Evolutionary conservation across 23 red algal species (phyloP).

Genomic region (Chondrus crispus): DNA sequence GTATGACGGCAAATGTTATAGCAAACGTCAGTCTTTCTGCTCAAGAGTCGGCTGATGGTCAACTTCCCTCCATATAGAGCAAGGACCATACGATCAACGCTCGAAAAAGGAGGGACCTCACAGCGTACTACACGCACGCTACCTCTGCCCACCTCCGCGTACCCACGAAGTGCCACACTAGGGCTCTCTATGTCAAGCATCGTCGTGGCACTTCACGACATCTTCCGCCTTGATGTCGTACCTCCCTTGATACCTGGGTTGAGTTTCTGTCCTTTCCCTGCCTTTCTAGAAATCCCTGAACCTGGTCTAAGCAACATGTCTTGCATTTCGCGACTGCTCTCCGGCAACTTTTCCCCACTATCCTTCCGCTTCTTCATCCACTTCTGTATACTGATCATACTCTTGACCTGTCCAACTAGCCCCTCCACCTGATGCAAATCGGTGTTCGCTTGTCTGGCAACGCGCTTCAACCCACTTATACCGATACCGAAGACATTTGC

Average conservation of each 20-base stretch:
- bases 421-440: conserved; percentile 9
- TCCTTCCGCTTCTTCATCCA: conserved; percentile 42
- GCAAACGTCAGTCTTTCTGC: too few species aligned
- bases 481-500: conserved; percentile 10
- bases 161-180: too few species aligned
- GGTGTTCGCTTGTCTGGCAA: conserved; percentile 1
- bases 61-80: too few species aligned
- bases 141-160: too few species aligned
- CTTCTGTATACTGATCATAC: conserved; percentile 56
- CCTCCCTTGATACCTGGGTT: background rate
- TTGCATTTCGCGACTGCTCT: background rate
- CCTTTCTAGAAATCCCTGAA: background rate
- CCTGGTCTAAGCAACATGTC: conserved; percentile 16
- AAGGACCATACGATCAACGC: too few species aligned
- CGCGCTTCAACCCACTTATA: conserved; percentile 29
- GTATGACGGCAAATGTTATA: too few species aligned
- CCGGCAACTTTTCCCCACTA: background rate
- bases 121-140: too few species aligned
- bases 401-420: conserved; percentile 14
- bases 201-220: too few species aligned
- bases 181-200: too few species aligned
- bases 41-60: too few species aligned
- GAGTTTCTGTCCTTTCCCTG: background rate
- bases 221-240: background rate
- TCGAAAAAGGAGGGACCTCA: too few species aligned